Evolutionary conservation across 2,329 filamentous ascomycete genomes (phyloP), one percentile per base, ranked within the genome.

Genomic region (Lecanicillium sp.): DNA sequence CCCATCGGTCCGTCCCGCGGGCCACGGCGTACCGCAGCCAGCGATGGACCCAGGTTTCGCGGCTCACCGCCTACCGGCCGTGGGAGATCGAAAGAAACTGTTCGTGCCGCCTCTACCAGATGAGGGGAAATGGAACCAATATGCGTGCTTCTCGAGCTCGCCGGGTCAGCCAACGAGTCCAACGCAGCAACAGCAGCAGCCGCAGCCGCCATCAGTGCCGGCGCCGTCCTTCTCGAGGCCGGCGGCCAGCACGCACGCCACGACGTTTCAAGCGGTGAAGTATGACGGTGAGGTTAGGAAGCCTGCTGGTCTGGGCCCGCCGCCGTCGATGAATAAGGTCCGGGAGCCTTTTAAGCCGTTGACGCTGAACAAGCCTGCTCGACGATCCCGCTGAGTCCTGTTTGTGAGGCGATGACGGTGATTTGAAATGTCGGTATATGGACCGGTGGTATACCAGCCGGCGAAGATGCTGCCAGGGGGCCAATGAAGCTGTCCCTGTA

Each of bases 81-180:
- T 56, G 4, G 63, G 54, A 35, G 43, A 62, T 11, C 46, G 61
- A 10, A 49, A 50, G 15, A 62, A 58, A 18, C 64, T 63, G n/a
- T 55, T 48, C 41, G 27, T 49, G 45, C 36, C 29, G 9, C 41
- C 50, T 34, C 46, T 49, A 28, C 49, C 56, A 6, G 46, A 52
- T 3, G 47, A 46, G 4, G 51, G 45, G 8, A 55, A 58, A 3
- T 58, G 55, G 39, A 70, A 68, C 36, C 58, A 60, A 7, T 83
- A 85, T 47, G 54, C 65, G 1, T 71, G 68, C 44, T 77, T 79
- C 50, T 79, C 74, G 0, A 79, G 75, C 56, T 76, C 75, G 14
- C 74, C 76, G 4, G 54, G 62, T 3, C 51, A 54, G n/a, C 53
- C 55, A 44, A 48, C 43, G 38, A 49, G 41, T 35, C 41, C n/a